Base-by-base conservation (phyloP, 805 yeast species). In the Pichia eremophila region DNA sequence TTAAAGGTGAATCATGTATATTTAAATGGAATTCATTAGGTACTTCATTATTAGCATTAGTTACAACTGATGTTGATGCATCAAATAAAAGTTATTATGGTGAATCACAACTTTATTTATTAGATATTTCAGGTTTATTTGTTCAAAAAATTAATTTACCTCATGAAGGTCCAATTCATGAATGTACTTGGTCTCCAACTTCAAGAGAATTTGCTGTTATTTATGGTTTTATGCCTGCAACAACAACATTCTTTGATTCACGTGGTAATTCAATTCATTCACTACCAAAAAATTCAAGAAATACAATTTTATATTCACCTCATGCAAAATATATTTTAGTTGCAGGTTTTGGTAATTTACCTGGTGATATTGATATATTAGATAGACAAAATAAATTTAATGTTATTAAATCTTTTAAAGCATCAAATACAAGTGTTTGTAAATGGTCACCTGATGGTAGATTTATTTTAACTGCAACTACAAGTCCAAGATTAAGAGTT, bases 371-470 rank as follows among this genome's bases (percentile, higher is more conserved):
- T 49, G 98, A 95, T 64, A 83, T 93, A 51, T 81, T 89, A 62
- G 99, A 93, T 70, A 85, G 97, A 63, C 87, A 81, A 64, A 81
- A 83, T 62, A 84, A 85, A 66, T 91, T 89, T 65, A 69, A 74
- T 47, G 85, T 86, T 64, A 78, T 93, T 46, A 73, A 89, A 19
- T 75, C 86, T 18, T 84, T 93, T 60, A 86, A 87, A 61, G 99
- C 98, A 14, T 70, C 96, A 41, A 95, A 93, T 70, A 89, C 98
- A 15, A 83, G 95, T n/a, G 95, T 84, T 41, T 91, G 96, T 65
- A 87, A 86, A 64, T 93, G 99, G 99, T 82, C 95, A 2, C 99
- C 99, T 10, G 95, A 93, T 67, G 98, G 99, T 37, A 81, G 93
- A 60, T 89, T 75, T 61, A 80, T 93, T 49, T 70, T 93, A 65